Base-by-base conservation (phyloP, 2,329 filamentous ascomycete genomes). In the Triangularia verruculosa region DNA sequence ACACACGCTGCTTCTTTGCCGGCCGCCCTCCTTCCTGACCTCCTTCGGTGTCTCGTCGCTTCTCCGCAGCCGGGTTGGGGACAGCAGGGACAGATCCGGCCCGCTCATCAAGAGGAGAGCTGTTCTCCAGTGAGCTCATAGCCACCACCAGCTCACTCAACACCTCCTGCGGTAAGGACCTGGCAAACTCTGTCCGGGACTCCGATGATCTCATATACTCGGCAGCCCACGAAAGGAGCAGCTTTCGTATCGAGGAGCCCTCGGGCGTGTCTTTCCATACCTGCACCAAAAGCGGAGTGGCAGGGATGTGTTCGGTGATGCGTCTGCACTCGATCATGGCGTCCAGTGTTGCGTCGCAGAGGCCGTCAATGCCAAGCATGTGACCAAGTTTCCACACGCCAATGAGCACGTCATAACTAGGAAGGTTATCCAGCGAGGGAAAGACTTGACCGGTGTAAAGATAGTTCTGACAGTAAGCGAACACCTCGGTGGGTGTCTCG, bases 231-330 rank as follows among this genome's bases (percentile, higher is more conserved):
- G 78, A 81, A 2, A 88, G 75, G 13, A 89, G 79, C 39, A 88
- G 80, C 64, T 79, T 78, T 43, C 86, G 80, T 57, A 89, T 83
- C 0, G 83, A 80, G 2, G 85, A 87, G 8, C 84, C 85, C 67
- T 85, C 83, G 0, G 84, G 84, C 0, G 85, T 87, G 59, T 87
- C 84, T 57, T 83, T 80, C 85, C 86, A 88, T 6, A 86, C 85
- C 68, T 84, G 80, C 1, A 87, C 82, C 5, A 88, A 80, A 1
- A 88, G 77, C 1, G 83, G 82, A 0, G 84, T 84, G 3, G 83
- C 80, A 1, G 86, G 86, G 52, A 88, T 88, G 17, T 78, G 76
- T 58, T 80, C 76, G 0, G 84, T 87, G 27, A 79, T 68, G 12
- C 79, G 79, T 30, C 84, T 78, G 64, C 80, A 82, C 65, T 87